Evolutionary conservation across 345 rosid species (phyloP).

Genomic region (Schrenkiella parvula): DNA sequence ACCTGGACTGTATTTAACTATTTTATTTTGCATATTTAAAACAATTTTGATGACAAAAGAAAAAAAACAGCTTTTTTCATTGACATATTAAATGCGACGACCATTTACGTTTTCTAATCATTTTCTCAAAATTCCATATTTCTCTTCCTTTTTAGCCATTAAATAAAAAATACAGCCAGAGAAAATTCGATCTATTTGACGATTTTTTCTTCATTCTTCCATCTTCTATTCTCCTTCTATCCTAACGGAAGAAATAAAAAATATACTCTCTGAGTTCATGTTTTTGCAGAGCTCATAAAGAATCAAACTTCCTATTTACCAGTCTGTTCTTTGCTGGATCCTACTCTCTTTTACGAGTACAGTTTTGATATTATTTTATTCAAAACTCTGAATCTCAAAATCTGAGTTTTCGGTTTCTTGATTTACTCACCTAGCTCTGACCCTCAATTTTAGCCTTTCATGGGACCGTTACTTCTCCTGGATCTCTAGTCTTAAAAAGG

Average conservation of each 20-base stretch:
- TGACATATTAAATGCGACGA: constrained; percentile 22
- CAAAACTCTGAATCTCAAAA: not conserved
- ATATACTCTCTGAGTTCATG: not conserved
- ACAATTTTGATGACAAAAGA: not conserved
- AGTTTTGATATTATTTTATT: constrained; percentile 7
- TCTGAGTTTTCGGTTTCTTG: constrained; percentile 22
- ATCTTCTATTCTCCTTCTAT: constrained; percentile 11
- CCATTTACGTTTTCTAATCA: constrained; percentile 26
- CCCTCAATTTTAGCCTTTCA: not conserved
- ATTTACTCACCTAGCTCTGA: constrained; percentile 18
- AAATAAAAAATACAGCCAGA: not conserved
- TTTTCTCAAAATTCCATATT: constrained; percentile 17
- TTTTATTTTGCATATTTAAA: constrained; percentile 2
- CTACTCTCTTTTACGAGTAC: constrained; percentile 9
- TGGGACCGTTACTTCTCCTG: constrained; percentile 33
- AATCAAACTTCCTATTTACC: constrained; percentile 21
- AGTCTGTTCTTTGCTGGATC: constrained; percentile 30
- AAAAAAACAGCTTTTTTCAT: not conserved
- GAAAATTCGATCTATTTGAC: not conserved
- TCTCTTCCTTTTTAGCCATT: constrained; percentile 1
- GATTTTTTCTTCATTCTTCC: not conserved
- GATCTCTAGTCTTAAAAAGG: constrained; percentile 9
- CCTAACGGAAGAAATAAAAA: not conserved
- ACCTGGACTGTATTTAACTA: not conserved
- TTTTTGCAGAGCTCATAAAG: constrained; percentile 13